These are phyloP conservation scores for Diddensiella caesifluorescens DNA, from an alignment of 805 yeast genomes.

Conservation along the genomic window DNA sequence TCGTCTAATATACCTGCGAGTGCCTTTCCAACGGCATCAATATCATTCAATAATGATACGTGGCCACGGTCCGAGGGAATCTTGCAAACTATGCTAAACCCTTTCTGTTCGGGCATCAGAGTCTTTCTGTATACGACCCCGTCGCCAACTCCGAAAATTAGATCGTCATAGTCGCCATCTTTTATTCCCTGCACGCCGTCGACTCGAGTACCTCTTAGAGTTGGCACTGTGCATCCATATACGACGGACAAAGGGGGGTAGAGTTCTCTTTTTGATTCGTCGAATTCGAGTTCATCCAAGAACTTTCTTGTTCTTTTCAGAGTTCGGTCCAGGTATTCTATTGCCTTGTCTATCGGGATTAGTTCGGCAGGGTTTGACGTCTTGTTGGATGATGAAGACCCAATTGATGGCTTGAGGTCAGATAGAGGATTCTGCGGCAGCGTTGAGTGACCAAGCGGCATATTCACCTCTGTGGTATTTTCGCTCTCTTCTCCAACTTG, in stretches of 20 bases:
- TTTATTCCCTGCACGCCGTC: slow-evolving; percentile 54
- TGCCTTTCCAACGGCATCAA: slow-evolving; percentile 67
- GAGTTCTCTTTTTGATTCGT: slow-evolving; percentile 38
- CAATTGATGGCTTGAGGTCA: not conserved
- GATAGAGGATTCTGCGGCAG: not conserved
- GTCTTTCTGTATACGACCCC: slow-evolving; percentile 84
- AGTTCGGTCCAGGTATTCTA: slow-evolving; percentile 57
- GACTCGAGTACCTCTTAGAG: slow-evolving; percentile 76
- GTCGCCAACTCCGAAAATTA: slow-evolving; percentile 86
- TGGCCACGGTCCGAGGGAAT: slow-evolving; percentile 66
- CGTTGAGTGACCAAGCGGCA: not conserved
- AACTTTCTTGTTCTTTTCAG: slow-evolving; percentile 56
- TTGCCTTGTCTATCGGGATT: slow-evolving; percentile 45
- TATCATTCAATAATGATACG: slow-evolving; percentile 71
- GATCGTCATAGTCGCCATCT: slow-evolving; percentile 68
- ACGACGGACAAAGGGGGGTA: slow-evolving; percentile 85
- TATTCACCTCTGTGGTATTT: too few relatives aligned
- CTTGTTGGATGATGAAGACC: slow-evolving; percentile 13
- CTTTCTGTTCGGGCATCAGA: slow-evolving; percentile 72
- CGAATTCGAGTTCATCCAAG: slow-evolving; percentile 49
- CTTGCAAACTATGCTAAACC: slow-evolving; percentile 66
- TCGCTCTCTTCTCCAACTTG: slow-evolving; percentile 9
- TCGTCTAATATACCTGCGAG: slow-evolving; percentile 53
- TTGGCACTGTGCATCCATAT: slow-evolving; percentile 77
- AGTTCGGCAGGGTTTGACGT: slow-evolving; percentile 13